These are phyloP conservation scores for Aspergillus chevalieri DNA, from an alignment of 2,329 filamentous ascomycete genomes.

Conservation along the genomic window DNA sequence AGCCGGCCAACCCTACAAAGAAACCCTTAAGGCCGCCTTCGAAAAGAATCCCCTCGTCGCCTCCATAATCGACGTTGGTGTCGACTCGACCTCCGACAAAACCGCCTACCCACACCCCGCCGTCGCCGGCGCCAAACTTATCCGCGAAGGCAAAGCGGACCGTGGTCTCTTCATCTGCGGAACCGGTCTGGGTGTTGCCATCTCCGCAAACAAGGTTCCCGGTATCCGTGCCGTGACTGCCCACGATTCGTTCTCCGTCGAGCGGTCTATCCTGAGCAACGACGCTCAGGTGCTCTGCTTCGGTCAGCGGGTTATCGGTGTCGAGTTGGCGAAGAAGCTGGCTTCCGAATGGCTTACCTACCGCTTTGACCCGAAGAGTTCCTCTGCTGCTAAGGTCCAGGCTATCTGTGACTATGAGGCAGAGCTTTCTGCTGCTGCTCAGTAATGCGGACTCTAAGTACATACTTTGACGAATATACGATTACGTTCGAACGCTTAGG, in stretches of 20 bases:
- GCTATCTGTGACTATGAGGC: constrained; percentile 40
- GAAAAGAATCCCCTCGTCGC: constrained; percentile 60
- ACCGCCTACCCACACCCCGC: constrained; percentile 77
- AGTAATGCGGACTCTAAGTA: not conserved
- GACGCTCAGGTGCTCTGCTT: constrained; percentile 83
- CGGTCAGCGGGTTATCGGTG: constrained; percentile 73
- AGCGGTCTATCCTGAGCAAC: constrained; percentile 74
- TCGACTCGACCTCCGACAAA: constrained; percentile 60
- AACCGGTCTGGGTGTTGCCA: constrained; percentile 80
- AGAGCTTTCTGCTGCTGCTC: constrained; percentile 21
- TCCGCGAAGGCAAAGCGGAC: constrained; percentile 54
- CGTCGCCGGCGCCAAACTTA: constrained; percentile 59
- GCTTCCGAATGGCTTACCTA: constrained; percentile 81
- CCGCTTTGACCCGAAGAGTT: constrained; percentile 64
- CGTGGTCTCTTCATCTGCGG: constrained; percentile 75
- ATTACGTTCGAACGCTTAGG: not conserved
- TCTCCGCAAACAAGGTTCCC: constrained; percentile 80
- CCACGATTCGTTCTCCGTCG: constrained; percentile 78
- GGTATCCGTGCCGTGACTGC: constrained; percentile 83
- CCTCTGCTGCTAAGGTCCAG: constrained; percentile 56
- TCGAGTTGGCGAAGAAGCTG: constrained; percentile 71
- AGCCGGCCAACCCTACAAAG: constrained; percentile 73
- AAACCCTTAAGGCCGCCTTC: constrained; percentile 67
- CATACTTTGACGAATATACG: not conserved
- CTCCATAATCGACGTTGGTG: constrained; percentile 68